Conservation (phyloP, 768 basidiomycete genomes). For the Boletus tylopilopsis region DNA sequence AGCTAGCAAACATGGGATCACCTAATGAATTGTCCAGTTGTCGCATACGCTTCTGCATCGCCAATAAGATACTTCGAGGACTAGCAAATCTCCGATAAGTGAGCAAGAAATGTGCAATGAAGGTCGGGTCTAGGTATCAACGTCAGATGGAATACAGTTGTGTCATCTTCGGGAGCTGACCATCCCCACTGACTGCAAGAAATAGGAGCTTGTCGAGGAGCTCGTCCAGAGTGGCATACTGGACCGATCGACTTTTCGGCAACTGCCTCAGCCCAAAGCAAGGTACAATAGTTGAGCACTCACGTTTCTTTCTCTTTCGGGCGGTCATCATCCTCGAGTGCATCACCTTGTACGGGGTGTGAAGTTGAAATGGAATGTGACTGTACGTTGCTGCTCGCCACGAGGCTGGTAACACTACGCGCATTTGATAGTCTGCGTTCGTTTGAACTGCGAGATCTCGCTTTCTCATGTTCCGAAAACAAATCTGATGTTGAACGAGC, state of each 20-base stretch:
- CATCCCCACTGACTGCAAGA: constrained; percentile 80
- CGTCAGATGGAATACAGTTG: constrained; percentile 13
- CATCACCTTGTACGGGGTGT: constrained; percentile 12
- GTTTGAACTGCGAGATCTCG: constrained; percentile 23
- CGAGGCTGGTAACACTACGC: constrained; percentile 27
- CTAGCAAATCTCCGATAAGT: constrained; percentile 82
- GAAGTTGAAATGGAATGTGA: constrained; percentile 13
- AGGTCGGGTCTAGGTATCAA: constrained; percentile 58
- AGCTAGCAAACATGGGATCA: constrained; percentile 84
- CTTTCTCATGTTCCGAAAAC: constrained; percentile 40
- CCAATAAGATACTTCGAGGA: constrained; percentile 74
- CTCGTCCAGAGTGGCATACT: constrained; percentile 76
- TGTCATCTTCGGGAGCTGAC: constrained; percentile 35
- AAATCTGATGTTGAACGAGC: constrained; percentile 55
- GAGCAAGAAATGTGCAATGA: constrained; percentile 75
- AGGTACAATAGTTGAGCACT: constrained; percentile 21
- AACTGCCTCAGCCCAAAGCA: constrained; percentile 10
- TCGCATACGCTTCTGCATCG: constrained; percentile 85
- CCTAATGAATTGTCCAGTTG: constrained; percentile 66
- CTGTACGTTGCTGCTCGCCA: constrained; percentile 18
- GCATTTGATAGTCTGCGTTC: constrained; percentile 31
- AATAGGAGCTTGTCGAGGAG: constrained; percentile 80
- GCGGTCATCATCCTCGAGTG: constrained; percentile 24
- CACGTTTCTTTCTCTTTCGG: constrained; percentile 51
- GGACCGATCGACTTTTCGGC: constrained; percentile 46